Evolutionary conservation across 2,329 filamentous ascomycete species (phyloP), one percentile per base, ranked within the genome.

Genomic region (Penicillium sp.): DNA sequence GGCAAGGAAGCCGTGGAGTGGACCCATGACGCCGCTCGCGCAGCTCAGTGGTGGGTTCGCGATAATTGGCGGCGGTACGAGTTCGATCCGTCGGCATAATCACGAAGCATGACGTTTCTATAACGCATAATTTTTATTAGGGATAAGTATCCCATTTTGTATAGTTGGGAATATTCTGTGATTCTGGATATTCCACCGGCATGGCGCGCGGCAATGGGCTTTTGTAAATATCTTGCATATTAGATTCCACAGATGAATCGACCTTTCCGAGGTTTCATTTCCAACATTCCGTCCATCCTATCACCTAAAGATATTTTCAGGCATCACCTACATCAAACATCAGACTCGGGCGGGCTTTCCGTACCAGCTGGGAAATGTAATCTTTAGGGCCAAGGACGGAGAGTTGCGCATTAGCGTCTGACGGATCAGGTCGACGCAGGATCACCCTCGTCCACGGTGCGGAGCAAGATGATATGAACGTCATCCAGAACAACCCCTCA

Each of bases 1-100:
- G 70, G 73, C 3, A 57, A 64, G 8, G 65, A 68, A 6, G 70
- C 71, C 0, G 67, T 60, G 1, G 48, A 59, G 39, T 76, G 74
- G 73, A 58, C 70, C 2, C 43, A 51, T 4, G 64, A 74, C 34
- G 74, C 73, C 0, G 68, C 68, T 13, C 61, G 65, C 36, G 63
- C 74, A 6, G 69, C 65, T 6, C 62, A 62, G 44, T 76, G 74
- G 74, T 75, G 72, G 71, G 65, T 72, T n/a, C 58, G 64, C 45
- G 74, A 76, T 53, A 67, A 63, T 15, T 55, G 55, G 51, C 49
- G 51, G 9, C 59, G 61, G 15, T 63, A 59, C 21, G 52, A 58
- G 49, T 63, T 49, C 24, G 45, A 51, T 18, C 58, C 58, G 9
- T 48, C 45, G 18, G 16, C 33, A 6, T 42, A 13, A 42, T 42